Percentiles rank a stretch among this genome's conserved stretches.
These are phyloP conservation scores for Rosellinia necatrix DNA, from an alignment of 2,329 filamentous ascomycete species.

Conservation along the genomic window DNA sequence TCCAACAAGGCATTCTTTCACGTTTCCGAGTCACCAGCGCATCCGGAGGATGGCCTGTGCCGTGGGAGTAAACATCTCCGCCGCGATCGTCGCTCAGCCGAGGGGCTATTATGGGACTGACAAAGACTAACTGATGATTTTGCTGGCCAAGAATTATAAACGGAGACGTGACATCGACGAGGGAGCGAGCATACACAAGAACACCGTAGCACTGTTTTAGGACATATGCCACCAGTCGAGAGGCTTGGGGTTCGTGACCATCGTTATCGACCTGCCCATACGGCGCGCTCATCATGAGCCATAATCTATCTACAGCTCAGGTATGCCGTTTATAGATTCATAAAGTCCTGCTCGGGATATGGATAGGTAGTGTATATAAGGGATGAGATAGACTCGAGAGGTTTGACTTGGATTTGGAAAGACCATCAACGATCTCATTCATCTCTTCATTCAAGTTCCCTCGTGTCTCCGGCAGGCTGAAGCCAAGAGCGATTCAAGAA, in stretches of 20 bases:
- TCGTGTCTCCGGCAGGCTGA: not conserved
- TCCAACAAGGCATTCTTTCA: too few relatives aligned
- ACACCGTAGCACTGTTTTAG: constrained; percentile 2
- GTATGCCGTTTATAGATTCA: not conserved
- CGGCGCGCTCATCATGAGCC: not conserved
- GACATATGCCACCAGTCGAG: constrained; percentile 1
- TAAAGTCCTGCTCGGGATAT: too few relatives aligned
- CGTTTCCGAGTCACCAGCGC: too few relatives aligned
- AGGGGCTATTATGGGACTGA: not conserved
- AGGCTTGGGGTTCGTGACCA: not conserved
- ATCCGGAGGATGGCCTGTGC: constrained; percentile 7
- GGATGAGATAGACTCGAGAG: not conserved
- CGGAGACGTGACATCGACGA: not conserved
- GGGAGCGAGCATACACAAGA: not conserved
- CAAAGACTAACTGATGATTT: constrained; percentile 5
- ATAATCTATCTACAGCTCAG: too few relatives aligned
- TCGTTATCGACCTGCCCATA: not conserved
- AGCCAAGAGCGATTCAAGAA: not conserved
- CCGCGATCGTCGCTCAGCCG: not conserved
- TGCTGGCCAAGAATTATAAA: not conserved
- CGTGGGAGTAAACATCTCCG: not conserved
- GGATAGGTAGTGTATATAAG: constrained; percentile 25
- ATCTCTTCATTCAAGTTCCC: not conserved
- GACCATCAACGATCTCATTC: constrained; percentile 2
- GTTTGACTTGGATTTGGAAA: not conserved